Evolutionary conservation across 192 early-diverging fungal genomes (phyloP).

Genomic region (Rhizophagus prolifer): DNA sequence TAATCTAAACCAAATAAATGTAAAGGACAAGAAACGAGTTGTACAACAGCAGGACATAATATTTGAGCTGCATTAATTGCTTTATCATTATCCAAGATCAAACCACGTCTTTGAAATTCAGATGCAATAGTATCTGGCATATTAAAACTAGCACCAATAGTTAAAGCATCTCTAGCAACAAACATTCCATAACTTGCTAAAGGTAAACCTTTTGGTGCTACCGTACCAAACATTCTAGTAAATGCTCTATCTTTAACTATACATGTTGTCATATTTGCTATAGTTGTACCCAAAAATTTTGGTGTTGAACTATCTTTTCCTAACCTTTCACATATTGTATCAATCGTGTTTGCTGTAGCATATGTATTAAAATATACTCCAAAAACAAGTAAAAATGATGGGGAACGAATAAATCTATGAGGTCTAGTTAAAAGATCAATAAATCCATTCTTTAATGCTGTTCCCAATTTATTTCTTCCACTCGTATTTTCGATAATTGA

Average conservation of each 20-base stretch:
- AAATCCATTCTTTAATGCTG: slow-evolving; percentile 38
- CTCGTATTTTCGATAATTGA: slow-evolving; percentile 49
- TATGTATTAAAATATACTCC: slow-evolving; percentile 44
- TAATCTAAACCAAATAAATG: slow-evolving; percentile 49
- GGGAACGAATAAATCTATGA: slow-evolving; percentile 32
- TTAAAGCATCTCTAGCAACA: slow-evolving; percentile 42
- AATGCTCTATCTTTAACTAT: slow-evolving; percentile 50
- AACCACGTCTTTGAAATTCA: slow-evolving; percentile 10
- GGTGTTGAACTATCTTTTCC: slow-evolving; percentile 29
- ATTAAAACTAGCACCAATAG: slow-evolving; percentile 47
- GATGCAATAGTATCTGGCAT: slow-evolving; percentile 32
- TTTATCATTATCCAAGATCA: neutral
- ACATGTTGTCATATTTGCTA: slow-evolving; percentile 42
- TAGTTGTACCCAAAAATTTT: slow-evolving; percentile 44
- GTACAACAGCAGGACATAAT: slow-evolving; percentile 39
- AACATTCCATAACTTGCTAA: slow-evolving; percentile 40
- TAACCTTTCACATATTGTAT: slow-evolving; percentile 38
- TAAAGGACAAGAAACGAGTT: slow-evolving; percentile 41
- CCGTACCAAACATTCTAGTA: slow-evolving; percentile 45
- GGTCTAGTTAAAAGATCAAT: slow-evolving; percentile 31
- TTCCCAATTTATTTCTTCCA: slow-evolving; percentile 36
- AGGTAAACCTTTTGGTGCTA: slow-evolving; percentile 36
- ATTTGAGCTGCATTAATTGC: slow-evolving; percentile 38
- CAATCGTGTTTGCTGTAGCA: slow-evolving; percentile 40
- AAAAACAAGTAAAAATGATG: slow-evolving; percentile 37